phyloP scores from a whole-genome alignment of 495 filamentous ascomycete species.

The Podospora pseudopauciseta region DNA sequence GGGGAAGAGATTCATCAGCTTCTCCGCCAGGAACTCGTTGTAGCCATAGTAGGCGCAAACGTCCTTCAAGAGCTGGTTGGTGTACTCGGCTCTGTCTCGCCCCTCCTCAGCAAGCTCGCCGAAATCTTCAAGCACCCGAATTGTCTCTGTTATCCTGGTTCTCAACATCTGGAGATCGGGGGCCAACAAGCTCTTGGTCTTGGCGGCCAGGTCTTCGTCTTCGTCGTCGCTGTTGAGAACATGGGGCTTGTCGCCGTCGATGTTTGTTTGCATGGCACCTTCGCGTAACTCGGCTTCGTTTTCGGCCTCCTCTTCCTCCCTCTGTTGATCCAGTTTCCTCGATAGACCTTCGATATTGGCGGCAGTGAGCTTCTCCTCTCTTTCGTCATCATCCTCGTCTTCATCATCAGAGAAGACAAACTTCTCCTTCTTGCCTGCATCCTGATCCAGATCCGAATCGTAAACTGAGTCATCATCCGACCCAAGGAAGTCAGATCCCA shows the following conservation, averaged over 20 bases:
- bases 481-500: slow-evolving; percentile 57
- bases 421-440: slow-evolving; percentile 55
- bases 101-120: slow-evolving; percentile 71
- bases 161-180: slow-evolving; percentile 88
- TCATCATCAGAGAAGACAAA: slow-evolving; percentile 95
- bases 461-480: slow-evolving; percentile 61
- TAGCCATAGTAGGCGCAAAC: slow-evolving; percentile 94
- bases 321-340: slow-evolving; percentile 68
- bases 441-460: slow-evolving; percentile 71
- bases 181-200: slow-evolving; percentile 56
- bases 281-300: slow-evolving; percentile 80
- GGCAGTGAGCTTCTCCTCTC: slow-evolving; percentile 86
- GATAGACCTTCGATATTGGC: slow-evolving; percentile 95
- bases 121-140: slow-evolving; percentile 87
- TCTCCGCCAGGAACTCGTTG: slow-evolving; percentile 49
- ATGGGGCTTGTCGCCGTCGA: slow-evolving; percentile 72
- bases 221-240: slow-evolving; percentile 61
- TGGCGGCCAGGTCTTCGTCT: slow-evolving; percentile 42
- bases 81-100: slow-evolving; percentile 82
- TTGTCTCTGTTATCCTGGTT: slow-evolving; percentile 86
- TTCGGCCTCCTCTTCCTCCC: slow-evolving; percentile 66
- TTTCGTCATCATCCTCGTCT: slow-evolving; percentile 81
- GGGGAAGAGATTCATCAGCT: slow-evolving; percentile 69
- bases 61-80: slow-evolving; percentile 78
- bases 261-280: slow-evolving; percentile 90